Percentiles rank a stretch among this genome's conserved stretches.
Conservation (phyloP, 495 filamentous ascomycete genomes). For the Penicillium fimorum region DNA sequence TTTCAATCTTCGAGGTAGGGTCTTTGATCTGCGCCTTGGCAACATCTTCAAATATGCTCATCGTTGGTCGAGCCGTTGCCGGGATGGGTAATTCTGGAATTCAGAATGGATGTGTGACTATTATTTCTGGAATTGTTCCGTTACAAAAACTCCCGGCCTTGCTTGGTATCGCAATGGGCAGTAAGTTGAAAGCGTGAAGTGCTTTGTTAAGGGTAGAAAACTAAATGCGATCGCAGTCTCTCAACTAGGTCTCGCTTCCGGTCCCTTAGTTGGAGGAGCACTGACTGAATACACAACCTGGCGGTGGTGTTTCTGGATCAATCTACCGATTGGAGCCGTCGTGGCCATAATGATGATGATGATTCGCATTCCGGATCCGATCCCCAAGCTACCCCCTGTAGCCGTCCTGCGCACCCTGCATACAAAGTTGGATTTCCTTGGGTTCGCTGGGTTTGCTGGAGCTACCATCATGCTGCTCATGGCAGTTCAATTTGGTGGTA, state of each 20-base stretch:
- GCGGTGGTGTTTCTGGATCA: too few relatives aligned
- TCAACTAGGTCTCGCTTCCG: background rate
- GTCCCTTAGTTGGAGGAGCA: background rate
- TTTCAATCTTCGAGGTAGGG: conserved; percentile 36
- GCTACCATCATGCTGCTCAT: conserved; percentile 37
- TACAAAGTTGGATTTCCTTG: conserved; percentile 37
- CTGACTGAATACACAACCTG: background rate
- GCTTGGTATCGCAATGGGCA: conserved; percentile 19
- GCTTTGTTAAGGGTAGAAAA: background rate
- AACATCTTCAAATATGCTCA: conserved; percentile 35
- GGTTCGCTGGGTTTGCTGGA: conserved; percentile 39
- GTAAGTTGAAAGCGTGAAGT: conserved; percentile 12
- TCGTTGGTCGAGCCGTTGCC: conserved; percentile 37
- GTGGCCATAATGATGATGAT: conserved; percentile 31
- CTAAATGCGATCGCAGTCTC: background rate
- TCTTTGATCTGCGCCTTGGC: conserved; percentile 37
- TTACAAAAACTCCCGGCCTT: conserved; percentile 38
- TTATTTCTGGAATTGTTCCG: conserved; percentile 42
- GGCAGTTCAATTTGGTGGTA: conserved; percentile 28
- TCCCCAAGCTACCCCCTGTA: conserved; percentile 29
- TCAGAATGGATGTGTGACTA: conserved; percentile 48
- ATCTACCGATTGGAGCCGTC: conserved; percentile 8
- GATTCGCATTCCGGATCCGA: conserved; percentile 40
- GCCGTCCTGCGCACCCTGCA: conserved; percentile 20
- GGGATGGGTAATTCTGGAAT: conserved; percentile 41